Evolutionary conservation across 2,329 filamentous ascomycete species (phyloP).

Genomic region (Beauveria scarabaeidicola): DNA sequence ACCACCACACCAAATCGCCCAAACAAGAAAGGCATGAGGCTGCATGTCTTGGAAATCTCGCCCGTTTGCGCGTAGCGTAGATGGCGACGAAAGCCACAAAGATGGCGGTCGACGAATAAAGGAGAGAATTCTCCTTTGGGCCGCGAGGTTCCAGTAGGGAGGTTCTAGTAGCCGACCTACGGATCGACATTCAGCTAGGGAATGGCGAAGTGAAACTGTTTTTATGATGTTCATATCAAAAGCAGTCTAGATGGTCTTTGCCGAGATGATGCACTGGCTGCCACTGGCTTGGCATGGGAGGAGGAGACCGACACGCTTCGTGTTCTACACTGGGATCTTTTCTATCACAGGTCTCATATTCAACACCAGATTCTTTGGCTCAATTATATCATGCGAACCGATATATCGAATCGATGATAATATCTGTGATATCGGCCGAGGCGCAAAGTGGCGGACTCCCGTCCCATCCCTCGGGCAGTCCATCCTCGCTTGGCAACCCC

Average conservation of each 20-base stretch:
- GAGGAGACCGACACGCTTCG: background rate
- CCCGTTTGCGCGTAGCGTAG: background rate
- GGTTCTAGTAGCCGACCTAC: background rate
- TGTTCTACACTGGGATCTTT: no score
- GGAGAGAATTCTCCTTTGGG: background rate
- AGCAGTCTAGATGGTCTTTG: background rate
- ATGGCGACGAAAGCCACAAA: conserved; percentile 9
- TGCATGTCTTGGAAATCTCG: conserved; percentile 3
- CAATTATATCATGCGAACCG: no score
- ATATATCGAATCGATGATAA: background rate
- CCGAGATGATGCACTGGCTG: background rate
- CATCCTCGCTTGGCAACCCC: background rate
- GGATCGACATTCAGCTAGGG: background rate
- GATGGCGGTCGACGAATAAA: background rate
- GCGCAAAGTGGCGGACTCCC: background rate
- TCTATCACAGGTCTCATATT: background rate
- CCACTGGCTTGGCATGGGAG: background rate
- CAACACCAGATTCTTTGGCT: background rate
- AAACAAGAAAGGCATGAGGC: background rate
- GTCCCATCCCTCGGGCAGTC: background rate
- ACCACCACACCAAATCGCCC: background rate
- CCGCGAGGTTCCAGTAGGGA: background rate
- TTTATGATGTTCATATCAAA: background rate
- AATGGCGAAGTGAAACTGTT: conserved; percentile 5
- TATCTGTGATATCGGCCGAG: background rate